Evolutionary conservation across 768 basidiomycete species (phyloP).

Genomic region (Udeniomyces megalosporus): DNA sequence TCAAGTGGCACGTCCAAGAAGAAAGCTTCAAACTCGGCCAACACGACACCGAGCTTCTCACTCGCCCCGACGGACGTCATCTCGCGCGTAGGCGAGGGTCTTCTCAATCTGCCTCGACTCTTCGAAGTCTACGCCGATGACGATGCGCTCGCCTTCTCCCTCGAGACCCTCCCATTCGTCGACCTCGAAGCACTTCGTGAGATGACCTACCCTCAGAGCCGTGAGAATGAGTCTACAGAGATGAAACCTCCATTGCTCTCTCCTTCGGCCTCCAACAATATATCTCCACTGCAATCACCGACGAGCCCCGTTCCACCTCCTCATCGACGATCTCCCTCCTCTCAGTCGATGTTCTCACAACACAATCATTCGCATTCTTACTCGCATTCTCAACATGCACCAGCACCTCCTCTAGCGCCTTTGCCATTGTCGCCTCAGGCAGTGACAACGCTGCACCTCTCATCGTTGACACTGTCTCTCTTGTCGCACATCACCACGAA

Average conservation of each 20-base stretch:
- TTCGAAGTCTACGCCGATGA: conserved; percentile 92
- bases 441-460: conserved; percentile 79
- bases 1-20: conserved; percentile 34
- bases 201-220: conserved; percentile 10
- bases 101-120: conserved; percentile 77
- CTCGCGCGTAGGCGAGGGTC: conserved; percentile 78
- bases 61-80: conserved; percentile 77
- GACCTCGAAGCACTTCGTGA: conserved; percentile 39
- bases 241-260: too few species aligned
- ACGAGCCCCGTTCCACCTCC: conserved; percentile 32
- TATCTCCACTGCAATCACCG: not conserved
- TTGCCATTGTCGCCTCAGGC: conserved; percentile 48
- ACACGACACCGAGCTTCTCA: conserved; percentile 80
- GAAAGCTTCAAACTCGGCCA: conserved; percentile 34
- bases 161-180: conserved; percentile 61
- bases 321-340: conserved; percentile 26
- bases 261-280: too few species aligned
- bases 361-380: too few species aligned
- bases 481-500: conserved; percentile 52
- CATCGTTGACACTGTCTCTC: conserved; percentile 69
- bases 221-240: too few species aligned
- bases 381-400: conserved; percentile 29
- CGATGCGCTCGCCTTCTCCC: conserved; percentile 72
- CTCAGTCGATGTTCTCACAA: too few species aligned
- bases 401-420: conserved; percentile 1